Percentiles rank a stretch among this genome's conserved stretches.
phyloP scores from a whole-genome alignment of 2,329 filamentous ascomycete species.

The Fusarium sp. region DNA sequence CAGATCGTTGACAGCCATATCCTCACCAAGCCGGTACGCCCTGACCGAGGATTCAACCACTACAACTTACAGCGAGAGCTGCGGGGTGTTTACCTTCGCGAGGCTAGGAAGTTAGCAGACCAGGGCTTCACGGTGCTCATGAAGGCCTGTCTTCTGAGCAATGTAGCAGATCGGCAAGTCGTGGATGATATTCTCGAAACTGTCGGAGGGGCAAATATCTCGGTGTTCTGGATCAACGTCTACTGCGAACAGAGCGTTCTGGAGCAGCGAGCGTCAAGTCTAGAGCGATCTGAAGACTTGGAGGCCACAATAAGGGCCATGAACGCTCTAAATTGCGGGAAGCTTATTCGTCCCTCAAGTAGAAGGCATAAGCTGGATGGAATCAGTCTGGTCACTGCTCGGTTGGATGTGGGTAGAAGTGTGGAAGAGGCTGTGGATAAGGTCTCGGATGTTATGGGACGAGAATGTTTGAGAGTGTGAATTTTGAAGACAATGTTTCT shows the following conservation, averaged over 20 bases:
- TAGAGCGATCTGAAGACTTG: neutral
- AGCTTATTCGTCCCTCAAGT: conserved; percentile 1
- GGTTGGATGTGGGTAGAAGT: neutral
- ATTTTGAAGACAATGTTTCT: too few relatives aligned
- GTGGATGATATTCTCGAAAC: conserved; percentile 11
- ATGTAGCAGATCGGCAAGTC: conserved; percentile 2
- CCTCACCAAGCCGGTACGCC: conserved; percentile 5
- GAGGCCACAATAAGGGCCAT: neutral
- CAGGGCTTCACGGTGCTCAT: conserved; percentile 17
- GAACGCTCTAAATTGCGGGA: neutral
- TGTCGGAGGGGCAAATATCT: conserved; percentile 3
- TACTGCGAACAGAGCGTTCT: neutral
- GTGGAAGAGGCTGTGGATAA: conserved; percentile 3
- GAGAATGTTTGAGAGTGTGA: neutral
- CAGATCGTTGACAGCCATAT: conserved; percentile 20
- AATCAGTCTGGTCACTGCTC: conserved; percentile 4
- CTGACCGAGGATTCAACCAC: conserved; percentile 5
- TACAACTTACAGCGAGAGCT: neutral
- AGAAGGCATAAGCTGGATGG: neutral
- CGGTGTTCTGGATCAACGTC: conserved; percentile 25
- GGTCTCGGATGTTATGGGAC: conserved; percentile 5
- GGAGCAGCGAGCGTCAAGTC: conserved; percentile 2
- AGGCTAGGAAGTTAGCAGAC: conserved; percentile 16
- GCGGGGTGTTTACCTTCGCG: conserved; percentile 20
- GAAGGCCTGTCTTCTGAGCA: conserved; percentile 14